Evolutionary conservation across 1,139 yeast genomes (phyloP), one percentile per base, ranked within the genome.

Genomic region (Yamadazyma spencermartinsiae): DNA sequence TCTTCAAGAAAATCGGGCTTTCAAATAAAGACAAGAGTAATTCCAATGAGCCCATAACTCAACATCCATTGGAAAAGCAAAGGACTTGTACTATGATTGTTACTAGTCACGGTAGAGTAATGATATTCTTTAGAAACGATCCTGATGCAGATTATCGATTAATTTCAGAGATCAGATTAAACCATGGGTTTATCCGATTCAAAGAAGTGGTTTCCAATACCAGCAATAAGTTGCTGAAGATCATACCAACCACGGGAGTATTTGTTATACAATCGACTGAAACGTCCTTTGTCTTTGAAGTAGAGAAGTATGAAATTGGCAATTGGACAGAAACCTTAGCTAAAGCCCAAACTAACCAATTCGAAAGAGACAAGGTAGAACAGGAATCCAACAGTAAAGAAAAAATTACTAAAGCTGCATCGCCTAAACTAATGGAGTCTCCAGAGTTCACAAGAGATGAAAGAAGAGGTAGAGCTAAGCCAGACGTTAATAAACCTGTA

Each of bases 281-380:
- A 5, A 63, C 74, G 2, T 68, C 83, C 0, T 69, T 76, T 45
- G 67, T 72, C 2, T 76, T 78, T 58, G 85, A 80, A 50, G 82
- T 74, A n/a, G 80, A 77, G 34, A 76, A 72, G 44, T 61, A 54
- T 33, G 83, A 78, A 31, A 67, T 80, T 0, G 61, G 67, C 23
- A 56, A 62, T 13, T 81, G 86, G 86, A 79, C 86, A 0, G 76
- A 72, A 35, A 55, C 74, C 0, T 60, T 81, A 32, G 77, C 78
- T 4, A 73, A 65, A 43, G 56, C 82, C 0, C 74, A 80, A 48
- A 46, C 61, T 5, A 63, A 65, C 42, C 77, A 74, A 44, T 62
- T 61, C 40, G 83, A 80, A 43, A 64, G 80, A 46, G 20, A 65
- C 58, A 12, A 51, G 49, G 7, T 11, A 6, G 23, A n/a, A 61